Conservation (phyloP, 2,329 filamentous ascomycete species). For the Dothidotthia symphoricarpi region DNA sequence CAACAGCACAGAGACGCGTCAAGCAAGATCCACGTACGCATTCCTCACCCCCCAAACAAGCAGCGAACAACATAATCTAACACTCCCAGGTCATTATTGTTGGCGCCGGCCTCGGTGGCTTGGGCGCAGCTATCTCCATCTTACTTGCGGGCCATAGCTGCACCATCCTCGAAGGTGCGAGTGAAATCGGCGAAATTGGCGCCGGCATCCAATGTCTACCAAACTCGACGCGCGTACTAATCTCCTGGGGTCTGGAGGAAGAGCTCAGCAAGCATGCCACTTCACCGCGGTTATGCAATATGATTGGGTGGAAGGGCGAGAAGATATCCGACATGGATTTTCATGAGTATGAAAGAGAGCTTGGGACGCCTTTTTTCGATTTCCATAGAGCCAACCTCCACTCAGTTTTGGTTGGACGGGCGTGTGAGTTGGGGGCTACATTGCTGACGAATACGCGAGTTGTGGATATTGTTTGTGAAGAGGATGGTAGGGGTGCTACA, state of each 20-base stretch:
- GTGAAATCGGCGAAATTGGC: conserved; percentile 50
- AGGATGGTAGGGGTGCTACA: conserved; percentile 37
- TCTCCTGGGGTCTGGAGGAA: conserved; percentile 51
- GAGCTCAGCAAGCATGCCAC: conserved; percentile 46
- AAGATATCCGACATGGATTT: conserved; percentile 52
- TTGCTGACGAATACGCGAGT: conserved; percentile 50
- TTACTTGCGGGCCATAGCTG: conserved; percentile 50
- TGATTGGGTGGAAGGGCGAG: conserved; percentile 56
- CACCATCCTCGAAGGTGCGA: conserved; percentile 50
- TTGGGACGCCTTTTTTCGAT: conserved; percentile 52
- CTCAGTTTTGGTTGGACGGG: conserved; percentile 48
- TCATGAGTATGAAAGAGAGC: conserved; percentile 37
- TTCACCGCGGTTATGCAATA: conserved; percentile 46
- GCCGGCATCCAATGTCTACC: conserved; percentile 55
- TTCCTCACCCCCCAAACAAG: too few relatives aligned
- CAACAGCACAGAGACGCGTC: conserved; percentile 25
- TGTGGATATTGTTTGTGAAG: conserved; percentile 41
- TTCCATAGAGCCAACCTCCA: conserved; percentile 58
- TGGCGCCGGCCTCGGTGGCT: conserved; percentile 57
- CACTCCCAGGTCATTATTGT: conserved; percentile 48
- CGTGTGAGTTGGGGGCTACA: conserved; percentile 49
- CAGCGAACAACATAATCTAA: background rate
- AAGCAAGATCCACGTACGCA: conserved; percentile 29
- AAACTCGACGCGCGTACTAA: conserved; percentile 50
- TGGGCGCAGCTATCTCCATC: conserved; percentile 52